A percentile compares a stretch with the other conserved stretches of the same genome.
phyloP scores from a whole-genome alignment of 1,284 basidiomycete species.

The Flammula alnicola region DNA sequence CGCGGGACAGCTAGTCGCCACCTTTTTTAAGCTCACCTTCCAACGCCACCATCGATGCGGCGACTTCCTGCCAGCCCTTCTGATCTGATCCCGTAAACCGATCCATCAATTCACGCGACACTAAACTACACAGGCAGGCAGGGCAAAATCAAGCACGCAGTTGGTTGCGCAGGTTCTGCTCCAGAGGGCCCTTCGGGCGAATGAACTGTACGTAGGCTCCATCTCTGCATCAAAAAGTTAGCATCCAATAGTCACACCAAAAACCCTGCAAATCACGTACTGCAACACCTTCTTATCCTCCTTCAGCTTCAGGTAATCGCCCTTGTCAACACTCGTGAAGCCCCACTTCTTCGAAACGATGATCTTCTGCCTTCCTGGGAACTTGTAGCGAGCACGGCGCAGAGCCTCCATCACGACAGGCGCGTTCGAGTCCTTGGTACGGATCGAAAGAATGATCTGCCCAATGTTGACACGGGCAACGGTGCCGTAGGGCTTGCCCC shows the following conservation, averaged over 20 bases:
- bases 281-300: conserved; percentile 87
- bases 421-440: conserved; percentile 89
- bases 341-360: conserved; percentile 98
- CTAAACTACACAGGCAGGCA: conserved; percentile 12
- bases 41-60: conserved; percentile 6
- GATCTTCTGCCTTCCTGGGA: conserved; percentile 99
- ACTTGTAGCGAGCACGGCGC: conserved; percentile 98
- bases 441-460: conserved; percentile 95
- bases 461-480: conserved; percentile 97
- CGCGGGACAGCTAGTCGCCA: too few relatives aligned
- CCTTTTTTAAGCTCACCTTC: neutral
- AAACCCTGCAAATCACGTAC: conserved; percentile 58
- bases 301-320: conserved; percentile 90
- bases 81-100: conserved; percentile 10
- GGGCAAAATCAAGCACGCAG: conserved; percentile 60
- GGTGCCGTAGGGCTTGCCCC: conserved; percentile 98
- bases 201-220: conserved; percentile 91
- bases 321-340: conserved; percentile 94
- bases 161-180: conserved; percentile 85
- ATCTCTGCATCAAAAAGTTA: conserved; percentile 58
- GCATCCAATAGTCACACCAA: conserved; percentile 3
- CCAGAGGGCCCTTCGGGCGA: conserved; percentile 83
- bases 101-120: conserved; percentile 13
- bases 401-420: conserved; percentile 95
- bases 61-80: conserved; percentile 3